Evolutionary conservation across 208 protist genomes (phyloP).

Genomic region (Acanthamoeba polyphaga): DNA sequence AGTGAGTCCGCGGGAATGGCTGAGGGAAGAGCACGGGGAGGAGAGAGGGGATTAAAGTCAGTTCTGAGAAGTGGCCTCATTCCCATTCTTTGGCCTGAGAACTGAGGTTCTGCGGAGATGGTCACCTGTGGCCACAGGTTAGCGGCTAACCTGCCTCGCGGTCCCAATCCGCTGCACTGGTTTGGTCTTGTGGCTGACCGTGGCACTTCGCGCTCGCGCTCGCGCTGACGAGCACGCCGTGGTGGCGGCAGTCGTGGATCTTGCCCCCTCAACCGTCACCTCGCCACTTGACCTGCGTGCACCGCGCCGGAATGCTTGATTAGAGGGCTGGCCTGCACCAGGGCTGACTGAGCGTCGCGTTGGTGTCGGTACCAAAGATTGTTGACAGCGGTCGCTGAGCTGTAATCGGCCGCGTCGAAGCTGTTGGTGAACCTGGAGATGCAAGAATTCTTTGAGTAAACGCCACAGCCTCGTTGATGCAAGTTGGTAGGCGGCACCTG

Average conservation of each 20-base stretch:
- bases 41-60: not conserved
- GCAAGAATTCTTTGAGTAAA: too few species aligned
- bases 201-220: not conserved
- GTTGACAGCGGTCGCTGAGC: not conserved
- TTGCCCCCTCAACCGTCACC: conserved; percentile 17
- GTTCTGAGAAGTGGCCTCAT: not conserved
- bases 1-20: too few species aligned
- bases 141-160: too few species aligned
- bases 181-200: too few species aligned
- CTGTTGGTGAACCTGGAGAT: conserved; percentile 5
- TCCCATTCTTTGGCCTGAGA: not conserved
- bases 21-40: not conserved
- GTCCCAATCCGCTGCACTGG: too few species aligned
- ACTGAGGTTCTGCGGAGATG: too few species aligned
- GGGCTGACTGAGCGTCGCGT: not conserved
- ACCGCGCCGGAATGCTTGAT: too few species aligned
- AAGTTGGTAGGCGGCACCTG: not conserved
- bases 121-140: too few species aligned
- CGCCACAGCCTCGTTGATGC: too few species aligned
- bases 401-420: not conserved
- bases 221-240: conserved; percentile 4
- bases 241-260: conserved; percentile 50
- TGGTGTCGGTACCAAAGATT: not conserved
- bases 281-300: not conserved
- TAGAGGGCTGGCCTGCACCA: too few species aligned